phyloP scores from a whole-genome alignment of 2,329 filamentous ascomycete genomes.

The Colletotrichum paranaense region DNA sequence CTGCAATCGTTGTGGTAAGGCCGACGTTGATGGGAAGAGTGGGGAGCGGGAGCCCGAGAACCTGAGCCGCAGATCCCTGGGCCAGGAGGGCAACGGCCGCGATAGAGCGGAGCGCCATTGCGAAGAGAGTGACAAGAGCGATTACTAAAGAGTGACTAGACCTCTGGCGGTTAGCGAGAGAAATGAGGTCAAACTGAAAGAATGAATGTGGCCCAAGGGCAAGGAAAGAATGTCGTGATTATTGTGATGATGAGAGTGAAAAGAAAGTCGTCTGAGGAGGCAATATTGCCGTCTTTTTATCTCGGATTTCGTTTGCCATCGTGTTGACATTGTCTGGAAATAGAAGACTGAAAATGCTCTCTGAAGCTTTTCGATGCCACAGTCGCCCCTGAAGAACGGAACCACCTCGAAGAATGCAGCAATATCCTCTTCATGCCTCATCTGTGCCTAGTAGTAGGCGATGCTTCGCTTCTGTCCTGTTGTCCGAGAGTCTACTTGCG shows the following conservation, averaged over 20 bases:
- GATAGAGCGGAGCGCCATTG: too few relatives aligned
- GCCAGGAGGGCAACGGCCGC: too few relatives aligned
- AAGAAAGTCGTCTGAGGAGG: not conserved
- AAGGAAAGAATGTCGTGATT: not conserved
- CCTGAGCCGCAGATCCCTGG: too few relatives aligned
- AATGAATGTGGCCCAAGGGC: not conserved
- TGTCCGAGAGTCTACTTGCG: not conserved
- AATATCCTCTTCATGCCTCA: not conserved
- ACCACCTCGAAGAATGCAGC: not conserved
- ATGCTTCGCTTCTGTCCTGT: not conserved
- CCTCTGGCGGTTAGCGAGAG: too few relatives aligned
- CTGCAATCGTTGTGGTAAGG: too few relatives aligned
- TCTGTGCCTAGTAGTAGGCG: not conserved
- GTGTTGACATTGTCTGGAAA: not conserved
- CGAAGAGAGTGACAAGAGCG: too few relatives aligned
- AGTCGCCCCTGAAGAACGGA: not conserved
- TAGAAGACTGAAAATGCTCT: not conserved
- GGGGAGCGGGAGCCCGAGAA: too few relatives aligned
- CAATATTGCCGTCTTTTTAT: not conserved
- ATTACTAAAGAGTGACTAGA: too few relatives aligned
- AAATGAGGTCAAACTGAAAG: too few relatives aligned
- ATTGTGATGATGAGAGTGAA: not conserved
- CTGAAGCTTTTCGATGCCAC: not conserved
- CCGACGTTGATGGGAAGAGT: too few relatives aligned
- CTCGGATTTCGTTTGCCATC: not conserved